Evolutionary conservation across 2,329 filamentous ascomycete genomes (phyloP), one percentile per base, ranked within the genome.

Genomic region (Plenodomus lindquistii): DNA sequence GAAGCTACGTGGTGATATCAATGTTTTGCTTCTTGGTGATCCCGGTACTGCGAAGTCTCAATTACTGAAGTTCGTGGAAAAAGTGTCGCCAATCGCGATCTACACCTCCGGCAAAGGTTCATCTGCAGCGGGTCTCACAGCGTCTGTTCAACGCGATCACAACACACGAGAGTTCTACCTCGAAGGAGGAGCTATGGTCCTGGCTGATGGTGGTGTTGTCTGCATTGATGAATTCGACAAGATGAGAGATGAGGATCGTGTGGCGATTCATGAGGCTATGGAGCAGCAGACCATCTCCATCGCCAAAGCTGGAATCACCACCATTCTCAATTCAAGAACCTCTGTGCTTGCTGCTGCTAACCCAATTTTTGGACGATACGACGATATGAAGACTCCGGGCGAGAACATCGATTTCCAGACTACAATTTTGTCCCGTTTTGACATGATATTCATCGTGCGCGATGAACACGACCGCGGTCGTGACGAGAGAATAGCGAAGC

Each of bases 191-290:
- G 94, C 94, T 24, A 97, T 99, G 94, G 94, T 99, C 3, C 84
- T 99, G 16, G 94, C 94, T 3, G 94, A 99, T 60, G 92, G 92
- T 2, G 94, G 94, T 63, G 93, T 97, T 1, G 94, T 97, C 9
- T 97, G 94, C 73, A 99, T 99, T 62, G 94, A 99, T 69, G 94
- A 99, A 75, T 99, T 99, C 69, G 94, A 99, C 78, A 99, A 99
- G 80, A 99, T 99, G 94, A 84, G 94, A 54, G 94, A 99, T 69
- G 94, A 99, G 73, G 94, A 99, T 65, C 84, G 94, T 62, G 94
- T 97, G 6, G 94, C 94, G 2, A 99, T 99, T 59, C 94, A 99
- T 80, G 94, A 99, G 82, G 94, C 94, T 49, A 99, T 99, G 94
- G 94, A 99, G 72, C 94, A 99, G 76, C 94, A 99, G 74, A 99